Evolutionary conservation across 1,284 basidiomycete species (phyloP).

Genomic region (Marasmius oreades): DNA sequence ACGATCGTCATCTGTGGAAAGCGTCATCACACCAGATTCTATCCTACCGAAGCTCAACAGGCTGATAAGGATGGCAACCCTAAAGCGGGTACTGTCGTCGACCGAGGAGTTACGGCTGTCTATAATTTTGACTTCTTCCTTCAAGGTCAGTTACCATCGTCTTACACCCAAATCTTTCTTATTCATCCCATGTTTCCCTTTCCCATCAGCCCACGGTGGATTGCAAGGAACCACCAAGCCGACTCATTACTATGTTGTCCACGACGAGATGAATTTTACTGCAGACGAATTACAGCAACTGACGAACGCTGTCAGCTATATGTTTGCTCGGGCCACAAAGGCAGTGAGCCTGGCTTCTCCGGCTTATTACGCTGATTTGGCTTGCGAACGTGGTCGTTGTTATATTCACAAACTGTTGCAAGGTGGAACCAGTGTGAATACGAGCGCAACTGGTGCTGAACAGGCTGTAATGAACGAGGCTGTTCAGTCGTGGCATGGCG

Average conservation of each 20-base stretch:
- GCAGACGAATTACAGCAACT: constrained; percentile 63
- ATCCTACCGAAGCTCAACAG: constrained; percentile 51
- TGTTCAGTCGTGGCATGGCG: constrained; percentile 48
- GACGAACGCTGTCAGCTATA: constrained; percentile 65
- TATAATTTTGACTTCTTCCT: constrained; percentile 79
- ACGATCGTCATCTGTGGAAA: constrained; percentile 80
- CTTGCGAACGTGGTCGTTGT: constrained; percentile 74
- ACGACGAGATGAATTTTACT: constrained; percentile 66
- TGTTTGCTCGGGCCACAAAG: constrained; percentile 78
- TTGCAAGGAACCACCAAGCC: constrained; percentile 63
- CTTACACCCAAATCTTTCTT: background rate
- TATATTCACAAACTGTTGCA: constrained; percentile 66
- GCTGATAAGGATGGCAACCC: constrained; percentile 68
- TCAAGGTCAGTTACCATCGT: constrained; percentile 36
- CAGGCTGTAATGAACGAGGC: constrained; percentile 54
- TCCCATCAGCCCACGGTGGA: constrained; percentile 53
- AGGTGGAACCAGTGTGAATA: constrained; percentile 40
- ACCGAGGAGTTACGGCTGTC: constrained; percentile 62
- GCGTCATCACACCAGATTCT: constrained; percentile 83
- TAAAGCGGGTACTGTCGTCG: constrained; percentile 72
- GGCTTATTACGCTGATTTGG: constrained; percentile 74
- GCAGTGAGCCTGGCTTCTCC: constrained; percentile 77
- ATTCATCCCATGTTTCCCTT: background rate
- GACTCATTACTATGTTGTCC: constrained; percentile 75
- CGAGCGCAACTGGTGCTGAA: constrained; percentile 31